Percentiles rank a stretch among this genome's conserved stretches.
phyloP scores from a whole-genome alignment of 116 monocot species.

The Cymodocea nodosa region DNA sequence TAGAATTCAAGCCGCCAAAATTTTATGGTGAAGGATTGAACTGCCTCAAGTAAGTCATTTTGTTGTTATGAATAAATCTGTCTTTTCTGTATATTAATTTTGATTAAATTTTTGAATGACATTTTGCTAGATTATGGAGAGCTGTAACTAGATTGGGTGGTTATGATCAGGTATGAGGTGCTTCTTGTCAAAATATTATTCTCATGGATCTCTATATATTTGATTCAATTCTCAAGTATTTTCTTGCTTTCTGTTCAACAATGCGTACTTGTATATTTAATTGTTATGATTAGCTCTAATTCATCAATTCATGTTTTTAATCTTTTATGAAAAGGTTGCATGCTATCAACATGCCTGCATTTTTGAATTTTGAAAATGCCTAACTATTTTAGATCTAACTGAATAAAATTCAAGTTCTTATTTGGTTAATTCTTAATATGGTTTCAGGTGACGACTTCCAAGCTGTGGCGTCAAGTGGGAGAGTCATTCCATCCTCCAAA shows the following conservation, averaged over 20 bases:
- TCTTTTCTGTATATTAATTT: not conserved
- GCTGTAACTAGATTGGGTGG: constrained; percentile 76
- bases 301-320: too few relatives aligned
- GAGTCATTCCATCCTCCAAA: constrained; percentile 97
- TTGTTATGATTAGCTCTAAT: not conserved
- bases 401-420: too few relatives aligned
- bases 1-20: constrained; percentile 94
- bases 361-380: not conserved
- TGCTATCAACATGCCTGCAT: not conserved
- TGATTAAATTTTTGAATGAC: not conserved
- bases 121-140: constrained; percentile 66
- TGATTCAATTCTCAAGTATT: not conserved
- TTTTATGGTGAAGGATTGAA: constrained; percentile 90
- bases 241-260: not conserved
- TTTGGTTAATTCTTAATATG: not conserved
- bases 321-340: not conserved
- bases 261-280: not conserved
- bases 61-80: not conserved
- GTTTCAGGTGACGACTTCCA: constrained; percentile 72
- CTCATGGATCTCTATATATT: not conserved
- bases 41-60: constrained; percentile 70
- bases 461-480: constrained; percentile 98
- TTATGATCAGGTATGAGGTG: constrained; percentile 64
- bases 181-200: not conserved
- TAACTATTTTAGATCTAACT: too few relatives aligned